These are phyloP conservation scores for Coprinellus aureogranulatus DNA, from an alignment of 768 basidiomycete species.

Conservation along the genomic window DNA sequence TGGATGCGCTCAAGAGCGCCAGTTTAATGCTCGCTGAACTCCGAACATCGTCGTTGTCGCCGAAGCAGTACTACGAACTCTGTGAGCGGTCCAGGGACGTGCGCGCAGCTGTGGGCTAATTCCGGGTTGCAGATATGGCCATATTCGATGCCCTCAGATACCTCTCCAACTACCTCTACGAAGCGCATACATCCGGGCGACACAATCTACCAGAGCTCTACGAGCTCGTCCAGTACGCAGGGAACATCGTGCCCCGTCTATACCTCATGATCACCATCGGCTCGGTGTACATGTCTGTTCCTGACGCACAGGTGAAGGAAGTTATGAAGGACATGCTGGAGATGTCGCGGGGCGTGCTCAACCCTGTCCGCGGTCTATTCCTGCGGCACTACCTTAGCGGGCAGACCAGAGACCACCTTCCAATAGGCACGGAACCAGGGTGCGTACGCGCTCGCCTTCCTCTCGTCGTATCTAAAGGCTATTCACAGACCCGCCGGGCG, in stretches of 20 bases:
- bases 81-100: slow-evolving; percentile 50
- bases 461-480: not conserved
- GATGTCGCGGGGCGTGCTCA: slow-evolving; percentile 95
- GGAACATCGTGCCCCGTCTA: slow-evolving; percentile 89
- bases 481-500: slow-evolving; percentile 75
- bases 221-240: slow-evolving; percentile 99
- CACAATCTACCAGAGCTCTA: slow-evolving; percentile 98
- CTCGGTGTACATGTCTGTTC: slow-evolving; percentile 97
- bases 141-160: slow-evolving; percentile 96
- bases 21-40: slow-evolving; percentile 97
- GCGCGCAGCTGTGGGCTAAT: not conserved
- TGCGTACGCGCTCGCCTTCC: slow-evolving; percentile 31
- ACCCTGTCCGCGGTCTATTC: slow-evolving; percentile 96
- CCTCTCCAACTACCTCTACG: slow-evolving; percentile 93
- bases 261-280: slow-evolving; percentile 99
- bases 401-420: slow-evolving; percentile 94
- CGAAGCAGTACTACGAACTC: slow-evolving; percentile 98
- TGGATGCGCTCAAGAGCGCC: slow-evolving; percentile 97
- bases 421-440: slow-evolving; percentile 82
- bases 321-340: slow-evolving; percentile 99
- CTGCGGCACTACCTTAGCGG: slow-evolving; percentile 95
- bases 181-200: slow-evolving; percentile 85
- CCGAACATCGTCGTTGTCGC: slow-evolving; percentile 86
- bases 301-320: slow-evolving; percentile 96
- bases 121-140: slow-evolving; percentile 77